Evolutionary conservation across 2,329 filamentous ascomycete species (phyloP).

Genomic region (Colletotrichum sp.): DNA sequence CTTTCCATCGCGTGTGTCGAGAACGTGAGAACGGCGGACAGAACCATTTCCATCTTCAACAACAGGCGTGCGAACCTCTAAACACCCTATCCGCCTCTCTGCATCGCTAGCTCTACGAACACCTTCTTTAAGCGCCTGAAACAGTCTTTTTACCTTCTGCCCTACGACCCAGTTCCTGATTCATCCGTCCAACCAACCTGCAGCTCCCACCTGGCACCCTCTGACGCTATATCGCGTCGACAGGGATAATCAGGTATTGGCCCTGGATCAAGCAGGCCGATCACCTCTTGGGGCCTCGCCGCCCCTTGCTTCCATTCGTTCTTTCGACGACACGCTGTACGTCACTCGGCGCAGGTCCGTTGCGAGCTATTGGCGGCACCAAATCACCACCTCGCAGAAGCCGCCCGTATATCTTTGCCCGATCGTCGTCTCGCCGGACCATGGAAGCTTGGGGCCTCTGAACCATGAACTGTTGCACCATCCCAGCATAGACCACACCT

Average conservation of each 20-base stretch:
- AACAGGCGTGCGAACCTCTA: background rate
- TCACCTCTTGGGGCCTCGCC: slow-evolving; percentile 5
- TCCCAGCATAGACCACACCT: background rate
- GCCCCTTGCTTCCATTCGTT: slow-evolving; percentile 8
- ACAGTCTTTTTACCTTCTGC: background rate
- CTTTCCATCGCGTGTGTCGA: background rate
- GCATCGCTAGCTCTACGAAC: background rate
- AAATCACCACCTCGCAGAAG: background rate
- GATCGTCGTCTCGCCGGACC: background rate
- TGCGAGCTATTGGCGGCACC: slow-evolving; percentile 7
- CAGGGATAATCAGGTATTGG: slow-evolving; percentile 23
- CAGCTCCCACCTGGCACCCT: slow-evolving; percentile 4
- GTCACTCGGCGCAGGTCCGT: slow-evolving; percentile 15
- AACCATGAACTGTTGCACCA: slow-evolving; percentile 4
- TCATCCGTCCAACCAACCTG: slow-evolving; percentile 6
- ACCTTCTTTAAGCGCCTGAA: background rate
- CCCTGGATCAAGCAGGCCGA: slow-evolving; percentile 18
- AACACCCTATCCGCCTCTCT: background rate
- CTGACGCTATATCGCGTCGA: slow-evolving; percentile 16
- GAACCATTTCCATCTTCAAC: background rate
- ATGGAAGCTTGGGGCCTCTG: background rate
- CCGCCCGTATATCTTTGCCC: slow-evolving; percentile 6
- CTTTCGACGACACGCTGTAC: slow-evolving; percentile 5
- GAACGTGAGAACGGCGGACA: background rate
- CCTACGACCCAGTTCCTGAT: slow-evolving; percentile 16